Evolutionary conservation across 2,329 filamentous ascomycete species (phyloP).

Genomic region (Diaporthe vaccinii): DNA sequence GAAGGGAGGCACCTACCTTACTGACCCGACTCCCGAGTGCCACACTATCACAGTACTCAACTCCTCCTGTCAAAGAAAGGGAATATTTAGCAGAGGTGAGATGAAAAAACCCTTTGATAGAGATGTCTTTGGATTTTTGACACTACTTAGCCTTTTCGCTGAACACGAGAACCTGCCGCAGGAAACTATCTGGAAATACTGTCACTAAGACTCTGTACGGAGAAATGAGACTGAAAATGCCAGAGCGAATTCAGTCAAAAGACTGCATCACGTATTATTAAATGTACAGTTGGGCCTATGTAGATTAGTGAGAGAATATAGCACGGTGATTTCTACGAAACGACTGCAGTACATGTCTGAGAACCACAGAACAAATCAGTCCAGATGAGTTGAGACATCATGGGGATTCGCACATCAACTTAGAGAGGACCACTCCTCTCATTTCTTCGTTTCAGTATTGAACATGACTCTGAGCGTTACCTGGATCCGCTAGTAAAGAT

Average conservation of each 20-base stretch:
- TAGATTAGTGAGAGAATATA: not conserved
- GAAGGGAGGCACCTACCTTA: fast-evolving
- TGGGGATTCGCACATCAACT: not conserved
- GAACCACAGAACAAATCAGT: not conserved
- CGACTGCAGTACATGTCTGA: not conserved
- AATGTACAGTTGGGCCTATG: not conserved
- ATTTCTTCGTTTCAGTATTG: too few species aligned
- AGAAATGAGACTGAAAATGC: not conserved
- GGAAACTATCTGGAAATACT: not conserved
- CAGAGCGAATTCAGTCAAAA: not conserved
- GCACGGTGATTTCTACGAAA: not conserved
- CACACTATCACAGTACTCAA: not conserved
- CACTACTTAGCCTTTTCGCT: not conserved
- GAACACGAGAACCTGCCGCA: not conserved
- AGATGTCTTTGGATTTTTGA: too few species aligned
- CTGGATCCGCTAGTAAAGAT: not conserved
- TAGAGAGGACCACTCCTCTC: not conserved
- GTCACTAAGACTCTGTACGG: too few species aligned
- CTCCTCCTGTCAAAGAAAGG: not conserved
- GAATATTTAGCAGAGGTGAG: not conserved
- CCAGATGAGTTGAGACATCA: not conserved
- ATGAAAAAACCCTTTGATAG: not conserved
- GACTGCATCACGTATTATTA: not conserved
- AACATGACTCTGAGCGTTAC: not conserved
- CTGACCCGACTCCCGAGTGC: not conserved